Base-by-base conservation (phyloP, 805 yeast genomes). In the Starmera dryadoides region DNA sequence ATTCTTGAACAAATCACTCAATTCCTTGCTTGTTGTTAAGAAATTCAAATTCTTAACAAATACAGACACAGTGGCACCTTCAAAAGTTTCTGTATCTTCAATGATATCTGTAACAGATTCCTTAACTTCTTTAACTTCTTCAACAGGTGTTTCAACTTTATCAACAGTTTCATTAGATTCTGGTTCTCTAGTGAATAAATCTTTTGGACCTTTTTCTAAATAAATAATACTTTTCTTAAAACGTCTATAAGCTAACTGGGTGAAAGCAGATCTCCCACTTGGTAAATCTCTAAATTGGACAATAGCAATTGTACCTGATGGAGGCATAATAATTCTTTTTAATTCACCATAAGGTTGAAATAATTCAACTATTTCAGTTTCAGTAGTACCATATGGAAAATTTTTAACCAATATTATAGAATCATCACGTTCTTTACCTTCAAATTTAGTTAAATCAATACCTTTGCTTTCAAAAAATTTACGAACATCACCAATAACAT, bases 261-360 rank as follows among this genome's bases (percentile, higher is more conserved):
- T 70, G 58, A 93, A 93, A 1, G 98, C 98, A 4, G 86, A 71
- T 62, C 97, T 79, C 2, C 94, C 98, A 34, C 83, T 69, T 12
- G 95, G 82, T 3, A 79, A 64, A 58, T 85, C 91, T 52, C 88
- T 71, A 61, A 80, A 89, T 61, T 91, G 96, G 9, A 93, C 80
- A 55, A 93, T 84, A 11, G 98, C 97, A 51, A 93, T 87, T 0
- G 96, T 88, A 9, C 97, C 98, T 6, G 94, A 84, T 6, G 96
- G 96, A 14, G 98, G 98, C 87, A 93, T 85, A 45, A 93, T 63
- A 15, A 88, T 69, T 49, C 96, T 73, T 46, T 77, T 79, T 21
- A 93, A 53, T 46, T 82, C 82, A 39, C 98, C 98, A 60, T 75
- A 79, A 30, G 80, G 81, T 2, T 81, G 61, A 53, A 93, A 93